phyloP scores from a whole-genome alignment of 2,329 filamentous ascomycete species.

The Talaromyces sp. region DNA sequence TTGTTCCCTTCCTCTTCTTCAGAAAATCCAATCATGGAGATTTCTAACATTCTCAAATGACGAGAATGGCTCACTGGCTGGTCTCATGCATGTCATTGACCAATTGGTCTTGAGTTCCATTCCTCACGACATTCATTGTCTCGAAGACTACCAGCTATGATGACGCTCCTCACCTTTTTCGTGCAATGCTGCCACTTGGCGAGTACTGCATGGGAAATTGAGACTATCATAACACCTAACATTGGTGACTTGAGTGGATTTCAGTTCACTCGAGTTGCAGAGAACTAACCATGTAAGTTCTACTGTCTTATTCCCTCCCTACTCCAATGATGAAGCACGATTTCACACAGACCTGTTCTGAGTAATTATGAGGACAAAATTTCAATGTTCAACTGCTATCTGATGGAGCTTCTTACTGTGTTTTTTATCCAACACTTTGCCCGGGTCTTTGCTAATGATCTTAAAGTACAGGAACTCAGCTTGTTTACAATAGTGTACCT shows the following conservation, averaged over 20 bases:
- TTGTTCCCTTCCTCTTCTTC: conserved; percentile 8
- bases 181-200: neutral
- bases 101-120: neutral
- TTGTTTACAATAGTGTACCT: no score
- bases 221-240: no score
- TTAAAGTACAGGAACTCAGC: neutral
- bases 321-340: conserved; percentile 57
- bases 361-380: conserved; percentile 58
- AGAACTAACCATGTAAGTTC: neutral
- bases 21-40: conserved; percentile 4
- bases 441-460: conserved; percentile 19
- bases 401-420: conserved; percentile 40
- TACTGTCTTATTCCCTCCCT: neutral
- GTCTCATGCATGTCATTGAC: no score
- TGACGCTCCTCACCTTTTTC: neutral
- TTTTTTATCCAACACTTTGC: conserved; percentile 12
- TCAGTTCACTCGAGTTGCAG: neutral
- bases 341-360: conserved; percentile 67
- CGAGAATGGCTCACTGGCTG: no score
- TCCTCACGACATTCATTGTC: neutral
- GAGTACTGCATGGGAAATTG: no score
- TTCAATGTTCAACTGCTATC: conserved; percentile 51
- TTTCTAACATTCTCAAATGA: neutral
- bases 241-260: neutral
- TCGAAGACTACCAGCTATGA: neutral